These are phyloP conservation scores for Mesotaenium endlicherianum DNA, from an alignment of 139 green algal genomes.

Conservation along the genomic window DNA sequence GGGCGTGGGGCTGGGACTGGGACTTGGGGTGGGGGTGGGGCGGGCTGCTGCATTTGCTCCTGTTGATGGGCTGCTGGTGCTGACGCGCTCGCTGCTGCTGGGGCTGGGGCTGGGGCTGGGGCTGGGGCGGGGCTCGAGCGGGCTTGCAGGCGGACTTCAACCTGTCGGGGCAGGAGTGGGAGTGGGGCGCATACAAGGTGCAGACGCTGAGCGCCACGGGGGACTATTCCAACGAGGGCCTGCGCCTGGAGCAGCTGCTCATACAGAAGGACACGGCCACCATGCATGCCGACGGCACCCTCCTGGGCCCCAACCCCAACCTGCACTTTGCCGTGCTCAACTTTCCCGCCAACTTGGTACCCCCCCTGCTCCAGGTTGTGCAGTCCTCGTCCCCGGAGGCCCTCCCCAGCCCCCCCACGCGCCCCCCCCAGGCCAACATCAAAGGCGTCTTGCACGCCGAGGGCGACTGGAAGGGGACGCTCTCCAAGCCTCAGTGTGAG, in stretches of 20 bases:
- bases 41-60: not conserved
- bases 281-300: conserved; percentile 46
- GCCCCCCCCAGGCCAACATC: not conserved
- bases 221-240: conserved; percentile 38
- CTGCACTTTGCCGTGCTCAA: conserved; percentile 55
- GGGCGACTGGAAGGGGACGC: conserved; percentile 27
- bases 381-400: conserved; percentile 3
- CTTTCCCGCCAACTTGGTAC: conserved; percentile 51
- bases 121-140: too few species aligned
- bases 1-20: too few species aligned
- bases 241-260: conserved; percentile 43
- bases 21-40: too few species aligned
- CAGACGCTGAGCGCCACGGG: conserved; percentile 41
- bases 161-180: conserved; percentile 49
- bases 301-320: conserved; percentile 54
- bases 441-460: conserved; percentile 37
- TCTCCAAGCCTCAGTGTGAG: conserved; percentile 46
- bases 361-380: conserved; percentile 43
- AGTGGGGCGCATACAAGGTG: conserved; percentile 55
- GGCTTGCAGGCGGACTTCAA: conserved; percentile 47
- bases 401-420: not conserved
- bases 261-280: conserved; percentile 44
- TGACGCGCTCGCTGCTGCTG: not conserved
- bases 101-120: too few species aligned
- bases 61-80: not conserved